Evolutionary conservation across 371 early-diverging fungal species (phyloP), one percentile per base, ranked within the genome.

Genomic region (Encephalitozoon intestinalis): DNA sequence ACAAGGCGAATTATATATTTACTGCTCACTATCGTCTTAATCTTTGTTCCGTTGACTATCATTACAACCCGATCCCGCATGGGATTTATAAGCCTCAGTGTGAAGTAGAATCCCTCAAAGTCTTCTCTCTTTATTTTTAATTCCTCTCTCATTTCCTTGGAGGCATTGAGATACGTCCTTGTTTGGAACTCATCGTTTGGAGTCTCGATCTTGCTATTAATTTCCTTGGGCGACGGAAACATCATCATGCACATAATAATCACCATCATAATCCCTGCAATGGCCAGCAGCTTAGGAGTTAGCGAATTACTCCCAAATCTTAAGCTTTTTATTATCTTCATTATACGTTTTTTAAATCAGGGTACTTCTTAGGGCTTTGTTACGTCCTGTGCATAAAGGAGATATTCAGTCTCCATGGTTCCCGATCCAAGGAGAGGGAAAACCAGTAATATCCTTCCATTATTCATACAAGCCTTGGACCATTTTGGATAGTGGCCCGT

Each of bases 401-500:
- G 49, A 21, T 11, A 6, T 11, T 15, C 2, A 12, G 15, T 1
- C 1, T 39, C 43, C 43, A 41, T 8, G 9, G 9, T 11, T 8
- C 15, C 2, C 12, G 15, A 15, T 21, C 49, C 21, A 46, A 43
- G 15, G 15, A 12, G 15, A 4, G 4, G 7, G 21, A 21, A 46
- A 4, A 21, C 49, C 49, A 46, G 7, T 46, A 46, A 37, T 2
- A 11, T 18, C 18, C n/a, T n/a, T n/a, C n/a, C 26, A 31, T 30
- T 37, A 72, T 34, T 65, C 58, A 34, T 77, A 75, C 37, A 77
- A 31, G 11, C 21, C 15, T 15, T 51, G 3, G 28, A 74, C 23
- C 3, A 64, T 46, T 23, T 34, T 52, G 21, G 41, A 75, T n/a
- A 79, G 21, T 23, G 34, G 70, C 1, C 49, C 46, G 11, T 64